These are phyloP conservation scores for Paecilomyces niveus DNA, from an alignment of 2,329 filamentous ascomycete species.

Conservation along the genomic window DNA sequence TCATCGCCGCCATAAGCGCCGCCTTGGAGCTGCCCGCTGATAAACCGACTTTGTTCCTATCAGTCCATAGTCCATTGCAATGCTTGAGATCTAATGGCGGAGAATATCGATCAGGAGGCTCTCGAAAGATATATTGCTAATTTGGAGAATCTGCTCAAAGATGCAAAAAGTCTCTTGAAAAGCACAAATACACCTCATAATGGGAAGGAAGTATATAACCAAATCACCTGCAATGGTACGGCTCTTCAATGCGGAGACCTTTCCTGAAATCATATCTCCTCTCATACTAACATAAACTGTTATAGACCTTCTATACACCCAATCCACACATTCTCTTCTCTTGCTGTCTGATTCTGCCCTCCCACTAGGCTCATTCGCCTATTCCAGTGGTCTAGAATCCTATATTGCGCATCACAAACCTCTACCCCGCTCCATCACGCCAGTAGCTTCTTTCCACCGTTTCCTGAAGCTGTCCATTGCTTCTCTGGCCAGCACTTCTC, in stretches of 20 bases:
- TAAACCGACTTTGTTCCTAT: constrained; percentile 6
- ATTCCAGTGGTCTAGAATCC: constrained; percentile 58
- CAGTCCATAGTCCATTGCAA: constrained; percentile 2
- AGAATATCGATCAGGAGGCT: constrained; percentile 7
- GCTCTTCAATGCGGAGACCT: neutral
- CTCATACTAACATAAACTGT: constrained; percentile 4
- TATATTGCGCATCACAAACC: constrained; percentile 52
- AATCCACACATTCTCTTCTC: constrained; percentile 47
- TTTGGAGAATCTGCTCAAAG: constrained; percentile 41
- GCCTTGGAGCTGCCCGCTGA: neutral
- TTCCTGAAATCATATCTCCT: neutral
- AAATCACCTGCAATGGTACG: constrained; percentile 6
- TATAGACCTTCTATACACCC: constrained; percentile 11
- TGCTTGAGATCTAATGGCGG: neutral
- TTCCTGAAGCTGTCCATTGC: constrained; percentile 53
- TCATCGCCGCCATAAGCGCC: constrained; percentile 1
- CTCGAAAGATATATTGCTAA: constrained; percentile 36
- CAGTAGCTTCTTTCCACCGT: constrained; percentile 41
- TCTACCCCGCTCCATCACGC: constrained; percentile 22
- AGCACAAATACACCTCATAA: constrained; percentile 6
- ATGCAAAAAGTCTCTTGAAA: constrained; percentile 38
- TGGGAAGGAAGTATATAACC: neutral
- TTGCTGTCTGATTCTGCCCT: constrained; percentile 58
- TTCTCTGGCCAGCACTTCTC: constrained; percentile 51
- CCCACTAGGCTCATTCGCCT: constrained; percentile 59